Evolutionary conservation across 192 early-diverging fungal species (phyloP), one percentile per base, ranked within the genome.

Genomic region (Backusella macrospora): DNA sequence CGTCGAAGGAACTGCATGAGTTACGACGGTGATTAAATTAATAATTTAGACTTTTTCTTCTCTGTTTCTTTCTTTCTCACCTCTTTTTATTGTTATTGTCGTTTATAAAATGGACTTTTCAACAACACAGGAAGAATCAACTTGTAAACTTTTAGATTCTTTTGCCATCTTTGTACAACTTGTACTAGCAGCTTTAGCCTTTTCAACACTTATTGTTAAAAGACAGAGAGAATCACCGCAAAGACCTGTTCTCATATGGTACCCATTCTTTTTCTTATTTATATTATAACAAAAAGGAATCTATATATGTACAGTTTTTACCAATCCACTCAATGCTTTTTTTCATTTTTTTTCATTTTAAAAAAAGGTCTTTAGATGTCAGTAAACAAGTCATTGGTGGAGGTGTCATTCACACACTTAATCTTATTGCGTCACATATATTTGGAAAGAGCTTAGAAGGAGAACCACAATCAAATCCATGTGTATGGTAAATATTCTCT

Each of bases 301-400:
- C 0, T 34, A 34, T 34, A 34, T 18, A 38, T 63, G n/a, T n/a
- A n/a, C n/a, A 9, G 16, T 18, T 44, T 12, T 38, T 63, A 12
- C 62, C 59, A 39, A 34, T 48, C 29, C 29, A 34, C 29, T 34
- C 29, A 34, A 1, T 34, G 29, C 2, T 34, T 34, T 34, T 12
- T 37, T 48, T 38, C 9, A 18, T 42, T 37, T 55, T 37, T 55
- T 70, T 21, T 44, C 13, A 23, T 65, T 45, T 62, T 14, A 34
- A 37, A n/a, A 15, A 34, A 80, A 90, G 89, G 88, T 59, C 80
- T 39, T 90, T 90, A 44, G 92, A 93, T 69, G 92, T 93, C 44
- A 89, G 91, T 83, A 93, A 93, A 71, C 92, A 93, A 72, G 77
- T 92, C 37, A 84, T 91, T 23, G 89, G 91, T 65, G 90, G 90